A percentile compares a stretch with the other conserved stretches of the same genome.
Evolutionary conservation across 805 yeast species (phyloP).

Genomic region (Yarrowia porcina): DNA sequence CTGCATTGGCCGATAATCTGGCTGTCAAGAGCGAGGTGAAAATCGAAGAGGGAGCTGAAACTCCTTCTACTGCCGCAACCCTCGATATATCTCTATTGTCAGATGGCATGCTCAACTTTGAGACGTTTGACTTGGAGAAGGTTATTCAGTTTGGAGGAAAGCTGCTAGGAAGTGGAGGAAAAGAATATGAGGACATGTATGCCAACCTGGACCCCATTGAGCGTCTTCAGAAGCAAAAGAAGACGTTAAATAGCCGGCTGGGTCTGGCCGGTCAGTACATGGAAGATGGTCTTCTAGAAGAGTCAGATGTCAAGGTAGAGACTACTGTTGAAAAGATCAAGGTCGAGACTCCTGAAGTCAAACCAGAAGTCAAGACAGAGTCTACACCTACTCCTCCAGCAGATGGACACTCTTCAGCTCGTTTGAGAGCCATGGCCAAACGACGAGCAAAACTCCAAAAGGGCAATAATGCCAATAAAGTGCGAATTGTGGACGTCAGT

Average conservation of each 20-base stretch:
- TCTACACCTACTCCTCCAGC: slow-evolving; percentile 11
- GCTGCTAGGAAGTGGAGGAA: slow-evolving; percentile 63
- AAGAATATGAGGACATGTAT: slow-evolving; percentile 43
- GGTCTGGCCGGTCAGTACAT: slow-evolving; percentile 46
- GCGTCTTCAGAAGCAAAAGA: slow-evolving; percentile 50
- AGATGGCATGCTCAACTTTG: slow-evolving; percentile 36
- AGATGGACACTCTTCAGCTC: slow-evolving; percentile 41
- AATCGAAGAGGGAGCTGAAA: slow-evolving; percentile 25
- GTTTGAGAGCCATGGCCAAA: slow-evolving; percentile 92
- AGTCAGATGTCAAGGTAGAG: slow-evolving; percentile 32
- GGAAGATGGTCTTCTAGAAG: slow-evolving; percentile 37
- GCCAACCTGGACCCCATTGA: slow-evolving; percentile 45
- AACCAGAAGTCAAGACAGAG: slow-evolving; percentile 17
- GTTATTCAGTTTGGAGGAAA: slow-evolving; percentile 44
- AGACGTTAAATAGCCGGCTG: slow-evolving; percentile 43
- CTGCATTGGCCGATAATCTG: slow-evolving; percentile 9
- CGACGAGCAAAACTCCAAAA: slow-evolving; percentile 68
- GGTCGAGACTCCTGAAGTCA: slow-evolving; percentile 2
- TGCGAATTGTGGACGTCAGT: slow-evolving; percentile 38
- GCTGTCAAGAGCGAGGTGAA: slow-evolving; percentile 13
- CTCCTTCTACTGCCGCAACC: slow-evolving; percentile 20
- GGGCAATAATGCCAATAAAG: slow-evolving; percentile 38
- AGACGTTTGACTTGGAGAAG: slow-evolving; percentile 38
- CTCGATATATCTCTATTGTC: background rate
- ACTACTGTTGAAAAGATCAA: background rate